Base-by-base conservation (phyloP, 2,329 filamentous ascomycete genomes). In the Didymella arachidicola region DNA sequence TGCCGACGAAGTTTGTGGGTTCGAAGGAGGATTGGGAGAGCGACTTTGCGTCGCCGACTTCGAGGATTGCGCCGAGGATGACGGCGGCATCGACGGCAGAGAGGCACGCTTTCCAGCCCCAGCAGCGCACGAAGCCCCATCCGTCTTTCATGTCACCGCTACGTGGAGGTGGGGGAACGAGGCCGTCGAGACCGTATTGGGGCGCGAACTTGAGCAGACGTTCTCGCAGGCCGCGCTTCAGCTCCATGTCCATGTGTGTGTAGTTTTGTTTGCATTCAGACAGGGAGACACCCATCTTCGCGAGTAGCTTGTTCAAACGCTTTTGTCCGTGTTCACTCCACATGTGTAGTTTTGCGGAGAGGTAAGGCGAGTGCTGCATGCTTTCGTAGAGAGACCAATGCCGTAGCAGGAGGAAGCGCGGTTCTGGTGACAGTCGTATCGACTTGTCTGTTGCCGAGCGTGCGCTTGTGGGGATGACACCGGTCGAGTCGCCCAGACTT, bases 311-410 rank as follows among this genome's bases (percentile, higher is more conserved):
- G 77, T 97, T 92, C 19, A 99, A 82, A 50, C 94, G 87, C 75
- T 96, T 96, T 52, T 91, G 85, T 3, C 95, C 95, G 49, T 85
- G 86, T 62, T 98, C 95, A 60, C 89, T 96, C 94, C 95, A 99
- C 45, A 97, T 93, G 77, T 96, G 94, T 44, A 99, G 84, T 30
- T 92, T 87, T 3, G 94, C 92, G 59, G 96, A 94, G 4, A 99
- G 86, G 72, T 97, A 98, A 0, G 94, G 93, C 0, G 93, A 97
- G 76, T 99, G 95, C 12, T 98, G 84, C 95, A 99, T 98, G 75
- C 93, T 97, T 72, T 99, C 95, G 77, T 98, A 98, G 14, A 99
- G 82, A 67, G 92, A 97, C 95, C 95, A 99, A 75, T 99, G 95
- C 32, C 95, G 85, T 52, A 98, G 91, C 0, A 99, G 85, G 26